Base-by-base conservation (phyloP, 148 eudicot species). In the Limonium bicolor region DNA sequence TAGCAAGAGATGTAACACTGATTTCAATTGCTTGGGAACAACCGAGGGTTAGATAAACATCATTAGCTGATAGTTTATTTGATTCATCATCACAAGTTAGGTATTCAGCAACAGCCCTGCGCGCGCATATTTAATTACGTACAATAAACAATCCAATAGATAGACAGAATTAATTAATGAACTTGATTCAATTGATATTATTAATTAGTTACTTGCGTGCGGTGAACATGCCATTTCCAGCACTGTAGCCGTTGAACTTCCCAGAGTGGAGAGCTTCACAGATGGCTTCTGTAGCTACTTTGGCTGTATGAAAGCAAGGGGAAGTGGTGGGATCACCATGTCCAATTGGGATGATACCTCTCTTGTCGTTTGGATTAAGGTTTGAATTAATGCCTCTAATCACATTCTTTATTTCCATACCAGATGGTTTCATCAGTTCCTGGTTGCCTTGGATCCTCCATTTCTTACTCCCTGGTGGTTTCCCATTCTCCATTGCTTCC, bases 41-140 rank as follows among this genome's bases (percentile, higher is more conserved):
- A n/a, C 94, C 94, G 15, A 63, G 58, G 5, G 94, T 84, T 12
- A 80, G 58, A 51, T 36, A 69, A 28, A 84, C 66, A 54, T 84
- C 82, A 27, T 76, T 71, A 11, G 69, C 40, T 5, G 79, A 58
- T 41, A 84, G 27, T 20, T 66, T 48, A 14, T 70, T 56, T 2
- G 81, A 82, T n/a, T n/a, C n/a, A 56, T 70, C 72, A 50, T 73
- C 71, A 3, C 39, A 13, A 6, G 88, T 76, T 0, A 84, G 71
- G 59, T 79, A 52, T 16, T 79, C 73, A 29, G 94, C 85, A 23
- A 84, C 50, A 0, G 94, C 70, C 77, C 94, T 84, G n/a, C n/a
- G n/a, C n/a, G n/a, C n/a, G n/a, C n/a, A n/a, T n/a, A n/a, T n/a
- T n/a, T n/a, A n/a, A n/a, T n/a, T n/a, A n/a, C n/a, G n/a, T n/a